Evolutionary conservation across 306 rosid genomes (phyloP), one percentile per base, ranked within the genome.

Genomic region (Hippophae tibetana): DNA sequence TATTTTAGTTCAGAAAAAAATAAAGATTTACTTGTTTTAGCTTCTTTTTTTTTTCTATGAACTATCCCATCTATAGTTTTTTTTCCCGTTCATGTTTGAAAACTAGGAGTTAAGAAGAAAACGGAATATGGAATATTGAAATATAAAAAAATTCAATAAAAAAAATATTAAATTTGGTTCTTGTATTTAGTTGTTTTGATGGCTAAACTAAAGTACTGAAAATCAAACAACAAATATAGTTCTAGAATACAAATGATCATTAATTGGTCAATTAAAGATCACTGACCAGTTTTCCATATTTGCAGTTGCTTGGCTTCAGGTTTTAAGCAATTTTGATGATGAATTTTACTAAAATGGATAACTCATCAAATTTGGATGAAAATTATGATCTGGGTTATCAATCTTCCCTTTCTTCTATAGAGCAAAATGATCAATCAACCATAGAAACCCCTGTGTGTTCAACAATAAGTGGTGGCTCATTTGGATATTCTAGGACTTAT

Each of bases 391-490:
- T 74, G 74, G 80, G 83, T 47, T 88, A 80, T 66, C 88, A 72
- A 9, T 87, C 83, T 56, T 80, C 90, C 40, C 66, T 69, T 44
- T 86, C 88, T 74, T 90, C 96, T 52, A 63, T 82, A 63, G 90
- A 87, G 73, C 94, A 81, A 43, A 83, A 74, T 60, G 93, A 82
- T 53, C 81, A 69, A 60, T 85, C 94, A 42, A 58, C 79, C 57
- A 60, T 68, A 26, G 90, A 80, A 58, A 82, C 89, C 27, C 73
- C 78, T 1, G 81, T 66, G 31, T 68, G 51, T 66, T 89, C 88
- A 10, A 76, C 89, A 23, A 9, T 81, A 56, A 93, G 95, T 41
- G 79, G 79, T 12, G 84, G 72, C 42, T 89, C 94, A 9, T 84
- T 64, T n/a, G 74, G 76, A 6, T 80, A 77, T 60, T 81, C 67